Evolutionary conservation across 495 filamentous ascomycete genomes (phyloP).

Genomic region (Neurospora sp.): DNA sequence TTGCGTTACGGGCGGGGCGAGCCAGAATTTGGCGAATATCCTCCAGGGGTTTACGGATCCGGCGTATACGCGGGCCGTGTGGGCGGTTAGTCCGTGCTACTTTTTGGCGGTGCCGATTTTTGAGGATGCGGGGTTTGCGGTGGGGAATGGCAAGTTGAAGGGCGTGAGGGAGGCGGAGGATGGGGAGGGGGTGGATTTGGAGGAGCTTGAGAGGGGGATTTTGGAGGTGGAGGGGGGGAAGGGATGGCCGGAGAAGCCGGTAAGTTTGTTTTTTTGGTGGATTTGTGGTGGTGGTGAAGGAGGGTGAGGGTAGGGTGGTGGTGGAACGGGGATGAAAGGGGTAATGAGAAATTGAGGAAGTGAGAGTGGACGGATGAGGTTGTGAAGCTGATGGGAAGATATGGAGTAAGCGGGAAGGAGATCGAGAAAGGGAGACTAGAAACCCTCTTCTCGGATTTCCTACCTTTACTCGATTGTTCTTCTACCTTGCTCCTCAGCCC

Average conservation of each 20-base stretch:
- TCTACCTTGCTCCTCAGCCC: neutral
- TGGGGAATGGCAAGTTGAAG: slow-evolving; percentile 36
- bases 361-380: neutral
- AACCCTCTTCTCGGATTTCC: neutral
- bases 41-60: slow-evolving; percentile 72
- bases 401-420: neutral
- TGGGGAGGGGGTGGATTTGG: slow-evolving; percentile 61
- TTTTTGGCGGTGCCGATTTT: slow-evolving; percentile 70
- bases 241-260: slow-evolving; percentile 3
- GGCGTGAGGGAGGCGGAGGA: slow-evolving; percentile 55
- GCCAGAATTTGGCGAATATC: slow-evolving; percentile 62
- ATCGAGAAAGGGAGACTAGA: neutral
- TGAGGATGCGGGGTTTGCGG: slow-evolving; percentile 59
- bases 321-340: neutral
- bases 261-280: slow-evolving; percentile 1
- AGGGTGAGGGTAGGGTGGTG: neutral
- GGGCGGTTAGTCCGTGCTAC: slow-evolving; percentile 74
- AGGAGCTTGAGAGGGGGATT: slow-evolving; percentile 39
- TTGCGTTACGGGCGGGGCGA: slow-evolving; percentile 72
- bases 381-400: neutral
- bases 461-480: neutral
- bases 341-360: neutral
- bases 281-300: neutral
- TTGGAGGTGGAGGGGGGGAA: slow-evolving; percentile 25
- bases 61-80: slow-evolving; percentile 60